Percentiles rank a stretch among this genome's conserved stretches.
These are phyloP conservation scores for Leucocoprinus sp. DNA, from an alignment of 768 basidiomycete genomes.

Conservation along the genomic window DNA sequence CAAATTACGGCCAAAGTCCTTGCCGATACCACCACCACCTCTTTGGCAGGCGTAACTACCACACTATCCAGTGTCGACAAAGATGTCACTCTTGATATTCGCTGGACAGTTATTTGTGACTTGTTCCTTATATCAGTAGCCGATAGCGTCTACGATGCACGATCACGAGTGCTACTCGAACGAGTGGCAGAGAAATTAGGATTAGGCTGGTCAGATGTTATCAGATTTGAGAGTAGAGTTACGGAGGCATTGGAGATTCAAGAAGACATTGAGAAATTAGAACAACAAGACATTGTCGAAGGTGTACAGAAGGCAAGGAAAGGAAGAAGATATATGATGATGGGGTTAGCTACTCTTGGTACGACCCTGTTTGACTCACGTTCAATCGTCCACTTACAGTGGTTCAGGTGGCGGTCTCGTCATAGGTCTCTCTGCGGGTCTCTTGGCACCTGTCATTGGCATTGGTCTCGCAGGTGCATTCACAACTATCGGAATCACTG, in stretches of 20 bases:
- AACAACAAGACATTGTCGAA: constrained; percentile 61
- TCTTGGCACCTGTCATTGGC: constrained; percentile 94
- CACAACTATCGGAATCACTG: constrained; percentile 84
- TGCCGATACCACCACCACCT: constrained; percentile 41
- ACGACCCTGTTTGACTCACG: constrained; percentile 4
- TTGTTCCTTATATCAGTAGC: constrained; percentile 93
- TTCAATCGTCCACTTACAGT: constrained; percentile 14
- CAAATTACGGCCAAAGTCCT: constrained; percentile 60
- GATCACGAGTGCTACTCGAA: constrained; percentile 88
- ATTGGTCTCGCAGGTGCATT: constrained; percentile 89
- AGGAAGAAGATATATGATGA: constrained; percentile 81
- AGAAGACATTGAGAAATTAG: constrained; percentile 78
- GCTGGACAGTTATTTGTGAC: constrained; percentile 98
- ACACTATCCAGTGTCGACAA: constrained; percentile 79
- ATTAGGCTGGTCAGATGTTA: constrained; percentile 88
- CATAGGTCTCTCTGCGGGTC: constrained; percentile 91
- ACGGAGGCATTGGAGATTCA: constrained; percentile 97
- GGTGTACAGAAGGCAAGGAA: constrained; percentile 57
- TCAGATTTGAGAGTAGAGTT: constrained; percentile 89
- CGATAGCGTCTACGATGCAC: constrained; percentile 96
- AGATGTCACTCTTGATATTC: constrained; percentile 92
- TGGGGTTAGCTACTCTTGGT: constrained; percentile 80
- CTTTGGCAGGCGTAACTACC: constrained; percentile 80
- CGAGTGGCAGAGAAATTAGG: constrained; percentile 78
- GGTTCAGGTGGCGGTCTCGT: constrained; percentile 83